Evolutionary conservation across 208 protist genomes (phyloP).

Genomic region (Leishmania arabica): DNA sequence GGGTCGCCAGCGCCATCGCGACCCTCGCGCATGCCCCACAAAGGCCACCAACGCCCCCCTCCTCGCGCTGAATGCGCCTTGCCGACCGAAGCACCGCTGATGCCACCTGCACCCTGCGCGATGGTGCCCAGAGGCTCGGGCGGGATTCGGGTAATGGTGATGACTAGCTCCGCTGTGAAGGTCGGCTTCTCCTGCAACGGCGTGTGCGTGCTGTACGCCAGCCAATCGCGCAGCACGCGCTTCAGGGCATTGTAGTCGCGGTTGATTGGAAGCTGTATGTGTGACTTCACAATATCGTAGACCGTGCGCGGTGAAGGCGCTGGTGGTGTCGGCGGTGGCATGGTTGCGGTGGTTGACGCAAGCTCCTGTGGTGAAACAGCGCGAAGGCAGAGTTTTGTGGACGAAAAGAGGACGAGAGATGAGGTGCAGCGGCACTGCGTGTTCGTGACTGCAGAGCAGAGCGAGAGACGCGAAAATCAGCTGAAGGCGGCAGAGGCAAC

Average conservation of each 20-base stretch:
- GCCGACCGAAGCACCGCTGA: neutral
- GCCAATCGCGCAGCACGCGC: conserved; percentile 68
- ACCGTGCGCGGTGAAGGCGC: conserved; percentile 8
- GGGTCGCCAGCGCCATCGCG: neutral
- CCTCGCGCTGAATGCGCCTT: neutral
- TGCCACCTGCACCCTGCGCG: neutral
- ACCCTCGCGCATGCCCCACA: neutral
- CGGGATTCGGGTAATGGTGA: conserved; percentile 36
- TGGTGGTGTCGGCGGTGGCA: neutral
- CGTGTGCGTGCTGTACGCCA: conserved; percentile 51
- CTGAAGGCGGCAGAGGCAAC: neutral
- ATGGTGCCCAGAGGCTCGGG: neutral
- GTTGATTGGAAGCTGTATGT: conserved; percentile 60
- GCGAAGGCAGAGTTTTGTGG: neutral
- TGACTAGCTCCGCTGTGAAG: conserved; percentile 52
- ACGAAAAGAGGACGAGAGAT: neutral
- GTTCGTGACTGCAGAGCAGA: neutral
- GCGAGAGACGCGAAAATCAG: neutral
- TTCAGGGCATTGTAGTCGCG: conserved; percentile 56
- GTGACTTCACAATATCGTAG: conserved; percentile 60
- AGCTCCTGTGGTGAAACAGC: neutral
- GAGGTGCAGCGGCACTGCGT: neutral
- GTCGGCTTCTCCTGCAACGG: conserved; percentile 61
- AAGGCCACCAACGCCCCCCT: conserved; percentile 3
- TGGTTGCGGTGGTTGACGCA: neutral